phyloP scores from a whole-genome alignment of 768 basidiomycete genomes.

The Fistulinella prunicolor region DNA sequence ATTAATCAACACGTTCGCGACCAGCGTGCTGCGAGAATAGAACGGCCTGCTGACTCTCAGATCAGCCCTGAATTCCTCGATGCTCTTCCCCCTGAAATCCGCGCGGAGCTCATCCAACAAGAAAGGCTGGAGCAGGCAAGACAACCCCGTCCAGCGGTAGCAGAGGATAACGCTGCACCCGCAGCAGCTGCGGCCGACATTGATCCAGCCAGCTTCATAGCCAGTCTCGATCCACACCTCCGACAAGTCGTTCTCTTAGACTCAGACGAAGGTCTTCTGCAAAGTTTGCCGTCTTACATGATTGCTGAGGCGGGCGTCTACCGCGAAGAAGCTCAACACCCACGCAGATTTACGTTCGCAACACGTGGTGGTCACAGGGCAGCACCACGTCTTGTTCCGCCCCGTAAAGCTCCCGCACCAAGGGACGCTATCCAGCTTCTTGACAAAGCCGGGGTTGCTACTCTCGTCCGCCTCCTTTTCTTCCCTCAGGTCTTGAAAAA shows the following conservation, averaged over 20 bases:
- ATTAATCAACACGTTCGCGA: constrained; percentile 96
- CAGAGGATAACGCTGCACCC: constrained; percentile 27
- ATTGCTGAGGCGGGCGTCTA: constrained; percentile 78
- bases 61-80: constrained; percentile 96
- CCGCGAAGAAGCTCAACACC: constrained; percentile 50
- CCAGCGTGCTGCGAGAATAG: constrained; percentile 72
- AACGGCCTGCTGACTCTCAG: constrained; percentile 76
- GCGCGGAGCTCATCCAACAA: constrained; percentile 95
- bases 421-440: constrained; percentile 93
- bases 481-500: constrained; percentile 92
- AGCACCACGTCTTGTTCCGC: constrained; percentile 26
- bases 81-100: constrained; percentile 92
- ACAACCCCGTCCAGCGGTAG: constrained; percentile 37
- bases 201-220: constrained; percentile 88
- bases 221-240: constrained; percentile 83
- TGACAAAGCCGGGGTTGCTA: constrained; percentile 85
- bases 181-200: constrained; percentile 62
- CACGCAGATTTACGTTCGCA: constrained; percentile 34
- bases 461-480: constrained; percentile 89
- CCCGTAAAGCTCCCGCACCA: constrained; percentile 52
- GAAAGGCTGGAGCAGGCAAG: constrained; percentile 81
- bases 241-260: constrained; percentile 90
- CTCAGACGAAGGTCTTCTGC: constrained; percentile 81
- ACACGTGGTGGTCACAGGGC: constrained; percentile 28
- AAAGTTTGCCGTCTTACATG: constrained; percentile 79